Evolutionary conservation across 768 basidiomycete species (phyloP).

Genomic region (Auriscalpium vulgare): DNA sequence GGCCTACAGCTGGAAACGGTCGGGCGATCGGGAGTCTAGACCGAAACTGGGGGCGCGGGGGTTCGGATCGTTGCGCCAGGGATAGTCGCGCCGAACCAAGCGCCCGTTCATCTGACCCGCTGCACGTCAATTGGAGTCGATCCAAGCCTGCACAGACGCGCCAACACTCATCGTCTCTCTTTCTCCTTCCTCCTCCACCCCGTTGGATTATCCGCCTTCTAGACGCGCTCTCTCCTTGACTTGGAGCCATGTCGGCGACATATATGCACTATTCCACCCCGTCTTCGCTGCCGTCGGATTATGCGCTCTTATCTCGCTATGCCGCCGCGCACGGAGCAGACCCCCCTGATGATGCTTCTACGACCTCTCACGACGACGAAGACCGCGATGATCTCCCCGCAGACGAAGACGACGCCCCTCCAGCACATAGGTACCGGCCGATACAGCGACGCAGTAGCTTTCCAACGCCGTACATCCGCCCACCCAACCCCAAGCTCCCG

Average conservation of each 20-base stretch:
- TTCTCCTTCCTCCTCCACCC: not conserved
- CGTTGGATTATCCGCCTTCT: not conserved
- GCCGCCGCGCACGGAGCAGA: slow-evolving; percentile 19
- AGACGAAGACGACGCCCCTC: not conserved
- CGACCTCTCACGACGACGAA: slow-evolving; percentile 12
- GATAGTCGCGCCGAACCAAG: too few relatives aligned
- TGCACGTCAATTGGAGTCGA: too few relatives aligned
- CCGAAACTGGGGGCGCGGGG: too few relatives aligned
- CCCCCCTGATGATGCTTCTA: slow-evolving; percentile 4
- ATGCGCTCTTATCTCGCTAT: slow-evolving; percentile 51
- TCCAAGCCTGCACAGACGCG: too few relatives aligned
- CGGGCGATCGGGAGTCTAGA: too few relatives aligned
- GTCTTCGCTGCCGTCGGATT: slow-evolving; percentile 57
- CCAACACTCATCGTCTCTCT: not conserved
- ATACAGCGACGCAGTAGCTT: slow-evolving; percentile 22
- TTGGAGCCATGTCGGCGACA: slow-evolving; percentile 25
- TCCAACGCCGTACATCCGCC: slow-evolving; percentile 28
- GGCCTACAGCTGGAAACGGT: too few relatives aligned
- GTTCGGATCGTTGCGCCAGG: too few relatives aligned
- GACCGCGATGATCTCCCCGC: slow-evolving; percentile 5
- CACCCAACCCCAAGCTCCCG: slow-evolving; percentile 30
- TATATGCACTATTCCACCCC: slow-evolving; percentile 44
- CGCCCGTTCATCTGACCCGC: too few relatives aligned
- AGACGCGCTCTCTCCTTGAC: not conserved
- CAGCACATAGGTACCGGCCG: slow-evolving; percentile 2